Evolutionary conservation across 2,329 filamentous ascomycete species (phyloP).

Genomic region (Aspergillus cejpii): DNA sequence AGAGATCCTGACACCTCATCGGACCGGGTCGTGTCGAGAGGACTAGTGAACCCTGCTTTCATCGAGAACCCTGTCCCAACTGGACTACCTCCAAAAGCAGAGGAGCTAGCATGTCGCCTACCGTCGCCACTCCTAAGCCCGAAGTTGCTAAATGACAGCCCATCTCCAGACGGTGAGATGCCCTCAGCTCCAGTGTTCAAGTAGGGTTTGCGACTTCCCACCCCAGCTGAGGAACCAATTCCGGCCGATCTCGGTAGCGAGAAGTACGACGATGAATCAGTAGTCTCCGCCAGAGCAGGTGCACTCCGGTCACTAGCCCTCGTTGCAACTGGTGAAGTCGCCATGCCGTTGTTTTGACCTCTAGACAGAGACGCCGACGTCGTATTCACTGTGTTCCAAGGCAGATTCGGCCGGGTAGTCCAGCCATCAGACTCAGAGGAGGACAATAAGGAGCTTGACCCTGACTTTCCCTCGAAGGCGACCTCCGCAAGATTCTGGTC

Average conservation of each 20-base stretch:
- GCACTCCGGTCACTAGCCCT: conserved; percentile 44
- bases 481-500: conserved; percentile 26
- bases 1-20: conserved; percentile 28
- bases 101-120: conserved; percentile 28
- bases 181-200: conserved; percentile 29
- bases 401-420: conserved; percentile 46
- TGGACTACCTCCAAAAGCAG: conserved; percentile 29
- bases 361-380: conserved; percentile 41
- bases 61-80: conserved; percentile 26
- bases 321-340: conserved; percentile 54
- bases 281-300: conserved; percentile 38
- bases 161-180: conserved; percentile 32
- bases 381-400: conserved; percentile 54
- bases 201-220: conserved; percentile 28
- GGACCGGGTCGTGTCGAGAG: conserved; percentile 24
- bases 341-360: conserved; percentile 43
- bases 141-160: conserved; percentile 27
- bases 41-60: conserved; percentile 26
- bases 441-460: conserved; percentile 62
- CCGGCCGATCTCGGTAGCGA: conserved; percentile 40
- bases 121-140: conserved; percentile 32
- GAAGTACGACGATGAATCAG: conserved; percentile 45
- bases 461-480: conserved; percentile 52
- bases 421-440: conserved; percentile 64
- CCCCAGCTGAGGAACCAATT: conserved; percentile 33